Percentiles rank a stretch among this genome's conserved stretches.
Evolutionary conservation across 805 yeast genomes (phyloP).

Genomic region (Debaryomyces castellii): DNA sequence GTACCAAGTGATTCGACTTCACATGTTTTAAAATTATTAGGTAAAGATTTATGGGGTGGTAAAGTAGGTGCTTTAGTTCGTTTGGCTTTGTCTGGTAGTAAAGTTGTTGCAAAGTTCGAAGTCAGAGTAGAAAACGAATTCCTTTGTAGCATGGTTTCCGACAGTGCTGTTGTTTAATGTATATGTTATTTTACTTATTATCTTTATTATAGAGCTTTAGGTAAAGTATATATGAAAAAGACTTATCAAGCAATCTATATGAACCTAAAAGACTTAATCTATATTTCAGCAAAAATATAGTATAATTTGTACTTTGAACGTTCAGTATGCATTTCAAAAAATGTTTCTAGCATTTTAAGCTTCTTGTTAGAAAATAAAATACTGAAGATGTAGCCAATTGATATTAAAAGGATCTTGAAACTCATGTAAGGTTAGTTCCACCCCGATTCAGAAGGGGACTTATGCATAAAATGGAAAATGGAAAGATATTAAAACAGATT

Average conservation of each 20-base stretch:
- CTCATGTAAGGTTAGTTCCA: too few species aligned
- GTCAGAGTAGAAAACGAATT: slow-evolving; percentile 49
- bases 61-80: slow-evolving; percentile 52
- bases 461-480: not conserved
- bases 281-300: not conserved
- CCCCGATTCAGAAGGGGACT: not conserved
- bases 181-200: slow-evolving; percentile 1
- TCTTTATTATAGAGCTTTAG: not conserved
- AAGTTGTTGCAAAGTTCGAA: slow-evolving; percentile 58
- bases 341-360: too few species aligned
- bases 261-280: not conserved
- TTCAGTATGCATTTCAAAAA: not conserved
- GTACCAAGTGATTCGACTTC: slow-evolving; percentile 58
- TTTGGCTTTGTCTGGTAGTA: slow-evolving; percentile 54
- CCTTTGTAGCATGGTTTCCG: slow-evolving; percentile 51
- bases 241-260: not conserved
- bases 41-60: slow-evolving; percentile 67
- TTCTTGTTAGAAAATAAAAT: too few species aligned
- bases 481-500: too few species aligned
- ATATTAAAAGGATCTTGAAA: too few species aligned
- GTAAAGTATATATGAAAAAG: not conserved
- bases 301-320: not conserved
- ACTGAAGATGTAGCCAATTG: too few species aligned
- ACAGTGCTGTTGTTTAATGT: slow-evolving; percentile 25
- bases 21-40: slow-evolving; percentile 79